Percentiles rank a stretch among this genome's conserved stretches.
Conservation (phyloP, 2,329 filamentous ascomycete species). For the Sarocladiaceae sp. region DNA sequence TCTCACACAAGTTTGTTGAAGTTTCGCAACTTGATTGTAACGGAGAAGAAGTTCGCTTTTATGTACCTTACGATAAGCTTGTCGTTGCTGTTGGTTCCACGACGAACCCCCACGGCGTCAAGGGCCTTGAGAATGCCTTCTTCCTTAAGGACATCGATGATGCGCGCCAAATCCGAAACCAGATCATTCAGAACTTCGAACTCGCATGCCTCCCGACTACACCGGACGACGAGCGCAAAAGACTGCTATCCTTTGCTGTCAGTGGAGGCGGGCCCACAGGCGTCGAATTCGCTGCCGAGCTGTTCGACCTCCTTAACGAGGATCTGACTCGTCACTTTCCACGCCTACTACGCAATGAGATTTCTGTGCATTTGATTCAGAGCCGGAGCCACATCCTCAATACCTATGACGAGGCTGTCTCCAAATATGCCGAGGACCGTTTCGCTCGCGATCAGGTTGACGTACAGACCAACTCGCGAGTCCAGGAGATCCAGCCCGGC, state of each 20-base stretch:
- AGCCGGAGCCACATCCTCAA: conserved; percentile 93
- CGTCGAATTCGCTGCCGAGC: conserved; percentile 94
- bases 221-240: conserved; percentile 76
- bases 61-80: conserved; percentile 95
- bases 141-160: conserved; percentile 96
- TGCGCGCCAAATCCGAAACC: conserved; percentile 82
- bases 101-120: conserved; percentile 93
- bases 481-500: conserved; percentile 81
- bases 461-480: conserved; percentile 86
- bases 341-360: conserved; percentile 88
- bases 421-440: conserved; percentile 83
- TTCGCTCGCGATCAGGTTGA: conserved; percentile 90
- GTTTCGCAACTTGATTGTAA: conserved; percentile 66
- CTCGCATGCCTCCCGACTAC: conserved; percentile 90
- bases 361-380: conserved; percentile 96
- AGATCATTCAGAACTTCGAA: conserved; percentile 86
- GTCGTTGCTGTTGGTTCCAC: conserved; percentile 88
- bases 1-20: conserved; percentile 87
- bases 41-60: conserved; percentile 78
- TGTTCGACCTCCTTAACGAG: conserved; percentile 95
- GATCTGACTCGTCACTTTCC: conserved; percentile 83
- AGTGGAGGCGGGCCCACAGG: conserved; percentile 94
- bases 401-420: conserved; percentile 94
- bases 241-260: conserved; percentile 91
- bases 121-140: conserved; percentile 87